Conservation (phyloP, 257 asterid genomes). For the Verbena officinalis region DNA sequence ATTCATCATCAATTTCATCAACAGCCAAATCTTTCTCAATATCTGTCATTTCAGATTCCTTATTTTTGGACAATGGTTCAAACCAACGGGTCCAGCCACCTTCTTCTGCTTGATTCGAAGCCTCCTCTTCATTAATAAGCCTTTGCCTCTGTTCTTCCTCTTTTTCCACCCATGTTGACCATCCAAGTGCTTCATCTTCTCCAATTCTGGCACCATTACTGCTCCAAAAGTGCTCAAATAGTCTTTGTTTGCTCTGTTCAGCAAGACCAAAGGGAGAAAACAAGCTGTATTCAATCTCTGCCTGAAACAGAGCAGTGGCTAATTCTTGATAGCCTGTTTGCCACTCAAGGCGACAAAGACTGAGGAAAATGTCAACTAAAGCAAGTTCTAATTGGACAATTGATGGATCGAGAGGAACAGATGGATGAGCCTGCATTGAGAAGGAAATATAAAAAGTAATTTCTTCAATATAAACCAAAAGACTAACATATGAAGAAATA, state of each 20-base stretch:
- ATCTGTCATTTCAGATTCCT: constrained; percentile 47
- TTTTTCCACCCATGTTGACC: constrained; percentile 92
- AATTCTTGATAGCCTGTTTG: constrained; percentile 92
- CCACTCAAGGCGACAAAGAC: constrained; percentile 96
- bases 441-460: constrained; percentile 21
- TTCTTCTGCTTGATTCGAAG: constrained; percentile 55
- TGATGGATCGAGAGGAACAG: constrained; percentile 53
- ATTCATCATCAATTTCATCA: constrained; percentile 59
- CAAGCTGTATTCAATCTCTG: constrained; percentile 84
- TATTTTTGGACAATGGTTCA: constrained; percentile 55
- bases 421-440: constrained; percentile 60
- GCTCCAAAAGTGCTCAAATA: constrained; percentile 94
- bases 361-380: constrained; percentile 72
- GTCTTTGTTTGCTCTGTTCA: constrained; percentile 84
- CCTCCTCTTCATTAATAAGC: constrained; percentile 68
- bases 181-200: constrained; percentile 95
- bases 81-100: constrained; percentile 99
- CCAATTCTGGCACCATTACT: constrained; percentile 93
- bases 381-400: constrained; percentile 69
- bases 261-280: constrained; percentile 82
- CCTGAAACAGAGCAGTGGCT: constrained; percentile 95
- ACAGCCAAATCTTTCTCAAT: constrained; percentile 41
- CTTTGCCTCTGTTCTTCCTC: constrained; percentile 91
- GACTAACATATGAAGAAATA: constrained; percentile 16
- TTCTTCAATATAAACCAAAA: constrained; percentile 33